Conservation (phyloP, 139 green algal genomes). For the Tetradesmus lagerheimii region DNA sequence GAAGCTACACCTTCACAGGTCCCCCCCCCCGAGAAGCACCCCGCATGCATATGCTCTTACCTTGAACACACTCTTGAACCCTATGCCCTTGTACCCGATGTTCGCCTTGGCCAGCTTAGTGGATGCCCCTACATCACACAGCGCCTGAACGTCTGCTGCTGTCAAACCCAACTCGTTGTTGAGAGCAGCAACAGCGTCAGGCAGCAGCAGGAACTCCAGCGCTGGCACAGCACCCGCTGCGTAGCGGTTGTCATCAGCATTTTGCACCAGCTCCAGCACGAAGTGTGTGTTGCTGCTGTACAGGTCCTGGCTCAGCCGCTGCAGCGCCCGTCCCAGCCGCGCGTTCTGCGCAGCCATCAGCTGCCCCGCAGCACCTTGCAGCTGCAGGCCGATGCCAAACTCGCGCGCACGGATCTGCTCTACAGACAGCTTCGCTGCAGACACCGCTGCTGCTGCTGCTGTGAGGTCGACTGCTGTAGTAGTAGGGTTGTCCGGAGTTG, state of each 20-base stretch:
- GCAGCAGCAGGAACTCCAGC: conserved; percentile 40
- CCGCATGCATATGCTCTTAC: no score
- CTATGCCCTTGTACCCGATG: conserved; percentile 57
- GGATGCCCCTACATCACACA: conserved; percentile 35
- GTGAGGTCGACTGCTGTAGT: not conserved
- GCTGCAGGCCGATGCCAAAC: conserved; percentile 6
- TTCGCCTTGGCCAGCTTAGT: conserved; percentile 3
- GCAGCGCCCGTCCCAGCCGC: not conserved
- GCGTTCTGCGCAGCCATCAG: not conserved
- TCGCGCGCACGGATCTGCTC: not conserved
- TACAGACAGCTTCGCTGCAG: not conserved
- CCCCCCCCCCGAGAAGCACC: no score
- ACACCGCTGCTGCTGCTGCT: not conserved
- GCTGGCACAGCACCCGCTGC: not conserved
- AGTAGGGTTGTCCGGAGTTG: not conserved
- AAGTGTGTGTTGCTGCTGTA: conserved; percentile 50
- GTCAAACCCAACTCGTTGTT: conserved; percentile 41
- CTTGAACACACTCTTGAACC: conserved; percentile 56
- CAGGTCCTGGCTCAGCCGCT: conserved; percentile 36
- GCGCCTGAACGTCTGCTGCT: not conserved
- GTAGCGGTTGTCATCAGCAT: conserved; percentile 53
- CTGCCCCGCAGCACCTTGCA: not conserved
- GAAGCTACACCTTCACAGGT: no score
- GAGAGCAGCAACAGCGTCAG: not conserved
- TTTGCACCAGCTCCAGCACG: conserved; percentile 56